Evolutionary conservation across 2,329 filamentous ascomycete genomes (phyloP).

Genomic region (Ceratocystis colombiana): DNA sequence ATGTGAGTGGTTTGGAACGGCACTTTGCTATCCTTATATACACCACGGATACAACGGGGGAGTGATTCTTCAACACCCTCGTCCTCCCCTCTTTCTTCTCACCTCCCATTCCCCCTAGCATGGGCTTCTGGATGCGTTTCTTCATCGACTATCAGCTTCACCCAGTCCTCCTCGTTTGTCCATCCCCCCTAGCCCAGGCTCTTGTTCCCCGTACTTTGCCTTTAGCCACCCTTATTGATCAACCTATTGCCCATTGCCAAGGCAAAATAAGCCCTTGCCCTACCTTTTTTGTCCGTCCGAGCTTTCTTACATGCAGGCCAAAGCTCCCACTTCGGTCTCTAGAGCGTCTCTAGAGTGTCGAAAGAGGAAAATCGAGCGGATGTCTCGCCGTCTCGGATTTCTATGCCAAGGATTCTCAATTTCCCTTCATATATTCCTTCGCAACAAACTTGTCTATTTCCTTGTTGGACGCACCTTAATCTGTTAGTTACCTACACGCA

Average conservation of each 20-base stretch:
- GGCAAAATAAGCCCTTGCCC: not conserved
- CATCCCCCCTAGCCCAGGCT: not conserved
- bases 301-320: not conserved
- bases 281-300: not conserved
- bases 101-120: not conserved
- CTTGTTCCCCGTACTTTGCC: not conserved
- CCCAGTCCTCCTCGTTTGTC: not conserved
- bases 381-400: not conserved
- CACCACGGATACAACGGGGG: not conserved
- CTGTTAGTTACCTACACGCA: not conserved
- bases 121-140: not conserved
- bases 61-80: not conserved
- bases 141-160: not conserved
- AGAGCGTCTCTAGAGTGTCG: not conserved
- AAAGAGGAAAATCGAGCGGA: not conserved
- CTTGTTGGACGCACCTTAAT: not conserved
- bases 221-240: not conserved
- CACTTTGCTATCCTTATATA: not conserved
- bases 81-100: too few relatives aligned
- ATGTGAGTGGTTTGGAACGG: not conserved
- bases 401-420: conserved; percentile 10
- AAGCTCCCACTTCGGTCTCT: not conserved
- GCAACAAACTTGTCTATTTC: not conserved
- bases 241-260: not conserved
- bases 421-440: conserved; percentile 13